These are phyloP conservation scores for Botrytis sinoallii DNA, from an alignment of 2,329 filamentous ascomycete genomes.

Conservation along the genomic window DNA sequence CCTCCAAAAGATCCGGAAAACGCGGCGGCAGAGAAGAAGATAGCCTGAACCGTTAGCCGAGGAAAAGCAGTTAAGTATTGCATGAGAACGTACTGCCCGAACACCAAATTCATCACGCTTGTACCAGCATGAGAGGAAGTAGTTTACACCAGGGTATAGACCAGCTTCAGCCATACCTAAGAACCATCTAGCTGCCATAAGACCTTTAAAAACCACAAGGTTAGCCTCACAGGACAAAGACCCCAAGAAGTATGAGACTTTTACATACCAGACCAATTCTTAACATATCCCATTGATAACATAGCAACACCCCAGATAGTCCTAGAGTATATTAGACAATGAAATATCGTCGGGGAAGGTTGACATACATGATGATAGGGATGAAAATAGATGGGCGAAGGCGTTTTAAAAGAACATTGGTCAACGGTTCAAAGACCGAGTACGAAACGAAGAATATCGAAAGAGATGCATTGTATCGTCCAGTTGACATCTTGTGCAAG, in stretches of 20 bases:
- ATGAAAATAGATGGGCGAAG: conserved; percentile 76
- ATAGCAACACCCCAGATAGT: conserved; percentile 65
- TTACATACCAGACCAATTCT: conserved; percentile 30
- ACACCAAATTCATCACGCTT: conserved; percentile 58
- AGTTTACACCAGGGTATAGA: conserved; percentile 75
- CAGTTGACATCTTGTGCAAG: conserved; percentile 55
- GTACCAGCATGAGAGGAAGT: conserved; percentile 79
- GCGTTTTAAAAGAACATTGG: conserved; percentile 69
- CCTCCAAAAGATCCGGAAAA: conserved; percentile 50
- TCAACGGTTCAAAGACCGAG: conserved; percentile 71
- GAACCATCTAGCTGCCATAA: conserved; percentile 47
- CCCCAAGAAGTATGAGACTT: not conserved
- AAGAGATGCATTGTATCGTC: conserved; percentile 70
- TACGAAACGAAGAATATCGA: conserved; percentile 89
- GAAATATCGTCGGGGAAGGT: not conserved
- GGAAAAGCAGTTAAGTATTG: conserved; percentile 45
- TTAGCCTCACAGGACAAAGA: not conserved
- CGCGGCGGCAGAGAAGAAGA: conserved; percentile 56
- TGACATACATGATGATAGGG: conserved; percentile 71
- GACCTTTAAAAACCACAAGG: not conserved
- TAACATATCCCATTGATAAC: conserved; percentile 47
- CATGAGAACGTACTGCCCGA: conserved; percentile 44
- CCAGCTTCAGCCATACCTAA: conserved; percentile 72
- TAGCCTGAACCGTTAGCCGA: conserved; percentile 51
- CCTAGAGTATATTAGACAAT: conserved; percentile 39